These are phyloP conservation scores for Stemphylium lycopersici DNA, from an alignment of 2,329 filamentous ascomycete species.

Conservation along the genomic window DNA sequence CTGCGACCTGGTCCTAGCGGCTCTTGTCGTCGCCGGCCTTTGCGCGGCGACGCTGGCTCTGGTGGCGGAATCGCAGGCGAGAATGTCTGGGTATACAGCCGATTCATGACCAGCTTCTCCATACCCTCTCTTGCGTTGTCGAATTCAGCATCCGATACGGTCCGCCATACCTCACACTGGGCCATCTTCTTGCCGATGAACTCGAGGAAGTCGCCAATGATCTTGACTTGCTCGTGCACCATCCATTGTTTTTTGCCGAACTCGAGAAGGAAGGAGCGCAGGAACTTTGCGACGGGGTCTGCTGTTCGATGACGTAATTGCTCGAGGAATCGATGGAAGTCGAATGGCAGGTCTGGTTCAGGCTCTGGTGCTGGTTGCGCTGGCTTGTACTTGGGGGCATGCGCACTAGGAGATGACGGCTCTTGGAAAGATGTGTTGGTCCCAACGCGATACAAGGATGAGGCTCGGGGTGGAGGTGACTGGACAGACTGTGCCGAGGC, in stretches of 20 bases:
- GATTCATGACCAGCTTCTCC: constrained; percentile 99
- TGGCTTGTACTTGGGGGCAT: constrained; percentile 61
- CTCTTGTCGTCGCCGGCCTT: constrained; percentile 65
- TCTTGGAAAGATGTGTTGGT: constrained; percentile 41
- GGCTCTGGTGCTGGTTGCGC: constrained; percentile 61
- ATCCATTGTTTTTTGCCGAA: constrained; percentile 99
- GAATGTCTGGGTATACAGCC: constrained; percentile 93
- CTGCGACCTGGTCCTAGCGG: constrained; percentile 77
- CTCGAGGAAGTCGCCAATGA: constrained; percentile 92
- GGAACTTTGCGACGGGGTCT: constrained; percentile 94
- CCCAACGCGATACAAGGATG: constrained; percentile 41
- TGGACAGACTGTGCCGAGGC: constrained; percentile 31
- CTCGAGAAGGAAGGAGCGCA: constrained; percentile 91
- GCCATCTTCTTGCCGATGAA: constrained; percentile 99
- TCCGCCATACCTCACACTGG: constrained; percentile 93
- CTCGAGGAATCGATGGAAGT: constrained; percentile 96
- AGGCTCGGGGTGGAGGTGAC: constrained; percentile 44
- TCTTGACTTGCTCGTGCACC: constrained; percentile 99
- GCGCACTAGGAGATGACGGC: constrained; percentile 41
- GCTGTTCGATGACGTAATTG: constrained; percentile 95
- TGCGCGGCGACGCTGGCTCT: constrained; percentile 73
- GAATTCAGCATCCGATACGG: constrained; percentile 94
- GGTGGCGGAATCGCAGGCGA: constrained; percentile 89
- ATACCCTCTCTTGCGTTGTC: constrained; percentile 98
- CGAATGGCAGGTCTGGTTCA: constrained; percentile 87